Base-by-base conservation (phyloP, 2,329 filamentous ascomycete species). In the Aureobasidium vineae region DNA sequence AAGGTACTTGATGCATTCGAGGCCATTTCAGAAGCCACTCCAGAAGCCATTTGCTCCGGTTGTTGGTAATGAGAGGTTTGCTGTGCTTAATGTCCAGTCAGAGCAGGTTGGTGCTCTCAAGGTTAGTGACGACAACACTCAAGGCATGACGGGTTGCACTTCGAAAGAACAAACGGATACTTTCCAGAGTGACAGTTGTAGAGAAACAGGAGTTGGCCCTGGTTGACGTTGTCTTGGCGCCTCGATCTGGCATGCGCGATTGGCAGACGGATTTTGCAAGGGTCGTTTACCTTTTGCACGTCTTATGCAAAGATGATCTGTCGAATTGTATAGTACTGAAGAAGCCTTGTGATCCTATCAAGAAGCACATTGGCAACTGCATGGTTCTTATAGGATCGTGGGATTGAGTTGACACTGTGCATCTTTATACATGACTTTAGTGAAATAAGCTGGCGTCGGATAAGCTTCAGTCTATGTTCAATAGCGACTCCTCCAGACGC, bases 181-280 rank as follows among this genome's bases (percentile, higher is more conserved):
- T n/a, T 54, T 38, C 8, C 33, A 49, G n/a, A 49, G 31, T 36
- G 41, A 26, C 5, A 16, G 26, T 31, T 23, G 19, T 19, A 47
- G 19, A 38, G 8, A 11, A 19, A 43, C 11, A 49, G 57, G 43
- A 49, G 57, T 49, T 61, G 57, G 28, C 28, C 31, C n/a, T 47
- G n/a, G 13, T 47, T 61, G 41, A 61, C 57, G 57, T 60, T 43
- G 57, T 52, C 56, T 59, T 59, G 57, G 57, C 57, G 23, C 38
- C 28, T 21, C 50, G 19, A 38, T 53, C 23, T 33, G 53, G 36
- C 33, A 56, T 38, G 15, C 33, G 53, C 53, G 36, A 56, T 56
- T 56, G 33, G 33, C 33, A 56, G 53, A 28, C 8, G 36, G 31
- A 40, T 21, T 38, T 56, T 54, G n/a, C 33, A 38, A 38, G 50